phyloP scores from a whole-genome alignment of 352 stramenopile species.

The Aphanomyces euteiches region DNA sequence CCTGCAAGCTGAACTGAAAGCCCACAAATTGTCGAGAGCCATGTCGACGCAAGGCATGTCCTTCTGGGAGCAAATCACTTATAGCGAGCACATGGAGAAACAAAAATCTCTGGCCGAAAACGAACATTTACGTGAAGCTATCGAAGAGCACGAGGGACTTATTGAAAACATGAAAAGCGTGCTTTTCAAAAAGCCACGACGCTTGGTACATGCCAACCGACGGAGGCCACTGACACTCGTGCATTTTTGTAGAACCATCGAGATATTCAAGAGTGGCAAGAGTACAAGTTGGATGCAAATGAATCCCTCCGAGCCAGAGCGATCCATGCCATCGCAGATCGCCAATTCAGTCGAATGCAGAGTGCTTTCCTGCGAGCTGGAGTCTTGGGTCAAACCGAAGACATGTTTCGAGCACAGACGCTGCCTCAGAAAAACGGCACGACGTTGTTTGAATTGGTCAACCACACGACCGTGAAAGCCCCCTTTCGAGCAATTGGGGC shows the following conservation, averaged over 20 bases:
- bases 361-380: constrained; percentile 3
- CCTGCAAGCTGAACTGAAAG: background rate
- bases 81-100: background rate
- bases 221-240: background rate
- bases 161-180: constrained; percentile 3
- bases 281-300: background rate
- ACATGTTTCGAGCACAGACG: background rate
- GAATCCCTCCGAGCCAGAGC: background rate
- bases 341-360: background rate
- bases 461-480: background rate
- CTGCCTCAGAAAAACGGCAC: background rate
- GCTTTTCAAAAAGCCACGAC: background rate
- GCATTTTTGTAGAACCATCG: background rate
- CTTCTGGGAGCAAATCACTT: background rate
- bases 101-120: background rate
- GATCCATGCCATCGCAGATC: constrained; percentile 19
- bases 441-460: constrained; percentile 5
- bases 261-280: background rate
- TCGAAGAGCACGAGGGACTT: background rate
- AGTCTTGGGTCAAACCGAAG: background rate
- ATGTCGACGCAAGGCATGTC: background rate
- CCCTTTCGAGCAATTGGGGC: background rate
- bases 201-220: background rate
- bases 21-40: background rate
- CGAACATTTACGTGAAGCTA: constrained; percentile 1